These are phyloP conservation scores for Plectranthus barbatus DNA, from an alignment of 257 asterid genomes.

Conservation along the genomic window DNA sequence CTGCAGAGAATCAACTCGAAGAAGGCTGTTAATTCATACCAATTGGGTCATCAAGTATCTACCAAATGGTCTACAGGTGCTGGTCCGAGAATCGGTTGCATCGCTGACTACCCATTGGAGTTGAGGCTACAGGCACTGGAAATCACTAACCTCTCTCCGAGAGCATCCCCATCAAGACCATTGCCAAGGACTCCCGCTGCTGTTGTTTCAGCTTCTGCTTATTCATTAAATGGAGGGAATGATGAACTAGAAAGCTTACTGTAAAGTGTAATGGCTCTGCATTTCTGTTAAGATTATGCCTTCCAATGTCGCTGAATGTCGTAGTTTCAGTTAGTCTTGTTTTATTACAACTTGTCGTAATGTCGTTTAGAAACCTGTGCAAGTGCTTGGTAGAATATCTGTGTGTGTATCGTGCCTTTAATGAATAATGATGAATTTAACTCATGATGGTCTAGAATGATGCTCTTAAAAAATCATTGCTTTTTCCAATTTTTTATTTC, in stretches of 20 bases:
- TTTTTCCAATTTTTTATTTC: too few species aligned
- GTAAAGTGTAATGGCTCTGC: not conserved
- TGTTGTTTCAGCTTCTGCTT: slow-evolving; percentile 22
- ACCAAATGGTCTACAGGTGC: slow-evolving; percentile 77
- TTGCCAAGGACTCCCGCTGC: slow-evolving; percentile 23
- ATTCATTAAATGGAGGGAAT: slow-evolving; percentile 9
- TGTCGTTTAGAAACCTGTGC: too few species aligned
- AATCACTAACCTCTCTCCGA: slow-evolving; percentile 74
- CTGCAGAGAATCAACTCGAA: slow-evolving; percentile 76
- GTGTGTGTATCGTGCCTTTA: too few species aligned
- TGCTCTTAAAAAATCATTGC: too few species aligned
- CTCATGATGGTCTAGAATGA: too few species aligned
- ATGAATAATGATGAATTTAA: too few species aligned
- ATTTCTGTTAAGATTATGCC: too few species aligned
- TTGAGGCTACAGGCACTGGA: slow-evolving; percentile 80
- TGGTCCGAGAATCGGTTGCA: slow-evolving; percentile 90
- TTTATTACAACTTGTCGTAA: too few species aligned
- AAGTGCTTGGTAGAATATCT: too few species aligned
- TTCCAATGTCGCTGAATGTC: too few species aligned
- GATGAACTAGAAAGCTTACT: slow-evolving; percentile 13
- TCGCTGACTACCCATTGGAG: slow-evolving; percentile 81
- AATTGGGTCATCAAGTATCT: slow-evolving; percentile 67
- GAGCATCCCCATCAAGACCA: slow-evolving; percentile 19
- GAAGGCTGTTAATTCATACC: slow-evolving; percentile 66
- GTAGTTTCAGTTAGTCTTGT: too few species aligned